Evolutionary conservation across 2,329 filamentous ascomycete species (phyloP).

Genomic region (Mycogone perniciosa): DNA sequence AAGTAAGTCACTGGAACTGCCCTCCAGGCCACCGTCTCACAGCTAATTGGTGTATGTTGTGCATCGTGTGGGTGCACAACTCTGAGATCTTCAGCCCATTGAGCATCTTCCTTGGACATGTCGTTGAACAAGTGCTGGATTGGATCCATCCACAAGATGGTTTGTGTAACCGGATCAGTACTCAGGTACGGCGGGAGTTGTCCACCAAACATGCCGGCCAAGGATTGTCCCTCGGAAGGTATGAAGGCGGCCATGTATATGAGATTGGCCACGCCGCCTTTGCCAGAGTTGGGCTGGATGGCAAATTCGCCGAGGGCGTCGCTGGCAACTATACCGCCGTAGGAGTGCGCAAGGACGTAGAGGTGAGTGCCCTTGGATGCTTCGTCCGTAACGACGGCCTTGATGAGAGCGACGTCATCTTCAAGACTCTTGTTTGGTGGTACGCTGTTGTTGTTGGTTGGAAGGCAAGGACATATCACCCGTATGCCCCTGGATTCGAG

Average conservation of each 20-base stretch:
- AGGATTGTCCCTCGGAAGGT: neutral
- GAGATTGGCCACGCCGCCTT: constrained; percentile 2
- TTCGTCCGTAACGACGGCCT: constrained; percentile 5
- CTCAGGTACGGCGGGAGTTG: constrained; percentile 1
- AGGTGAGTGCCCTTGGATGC: neutral
- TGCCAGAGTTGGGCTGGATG: neutral
- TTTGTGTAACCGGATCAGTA: neutral
- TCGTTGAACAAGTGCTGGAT: constrained; percentile 2
- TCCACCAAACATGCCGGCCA: constrained; percentile 4
- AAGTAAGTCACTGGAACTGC: constrained; percentile 5
- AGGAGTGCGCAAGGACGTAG: constrained; percentile 6
- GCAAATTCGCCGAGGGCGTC: constrained; percentile 7
- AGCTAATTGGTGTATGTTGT: constrained; percentile 1
- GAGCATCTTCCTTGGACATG: neutral
- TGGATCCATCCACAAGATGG: neutral
- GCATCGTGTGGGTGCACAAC: neutral
- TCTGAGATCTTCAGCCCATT: neutral
- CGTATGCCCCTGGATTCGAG: constrained; percentile 12
- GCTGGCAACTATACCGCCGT: constrained; percentile 3
- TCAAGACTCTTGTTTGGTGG: constrained; percentile 15
- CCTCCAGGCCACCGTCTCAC: constrained; percentile 3
- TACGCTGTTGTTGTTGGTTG: constrained; percentile 14
- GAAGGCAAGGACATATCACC: constrained; percentile 13
- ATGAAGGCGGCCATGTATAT: constrained; percentile 4
- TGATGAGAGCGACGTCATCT: constrained; percentile 14